Evolutionary conservation across 805 yeast genomes (phyloP).

Genomic region (Yamadazyma ubonensis): DNA sequence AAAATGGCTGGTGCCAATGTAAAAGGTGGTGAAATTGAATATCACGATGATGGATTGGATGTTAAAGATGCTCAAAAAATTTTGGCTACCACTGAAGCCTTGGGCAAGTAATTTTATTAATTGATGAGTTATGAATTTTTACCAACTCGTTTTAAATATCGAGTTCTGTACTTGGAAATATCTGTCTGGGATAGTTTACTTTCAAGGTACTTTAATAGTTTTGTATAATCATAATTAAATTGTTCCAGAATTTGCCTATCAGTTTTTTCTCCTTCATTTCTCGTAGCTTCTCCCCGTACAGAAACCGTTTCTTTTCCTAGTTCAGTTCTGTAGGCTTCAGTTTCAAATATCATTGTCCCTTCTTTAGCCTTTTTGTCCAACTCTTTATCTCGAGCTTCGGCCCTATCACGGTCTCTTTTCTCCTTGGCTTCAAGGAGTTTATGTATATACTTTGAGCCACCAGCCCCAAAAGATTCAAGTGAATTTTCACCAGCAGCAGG

Average conservation of each 20-base stretch:
- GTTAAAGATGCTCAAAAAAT: conserved; percentile 21
- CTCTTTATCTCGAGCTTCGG: conserved; percentile 37
- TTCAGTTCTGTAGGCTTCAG: conserved; percentile 45
- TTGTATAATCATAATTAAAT: conserved; percentile 1
- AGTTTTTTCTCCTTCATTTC: neutral
- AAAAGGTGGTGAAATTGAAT: conserved; percentile 10
- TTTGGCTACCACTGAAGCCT: conserved; percentile 31
- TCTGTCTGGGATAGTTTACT: conserved; percentile 17
- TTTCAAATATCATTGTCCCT: conserved; percentile 44
- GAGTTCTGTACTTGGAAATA: conserved; percentile 13
- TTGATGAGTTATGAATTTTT: neutral
- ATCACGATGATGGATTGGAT: conserved; percentile 10
- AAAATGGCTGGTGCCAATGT: conserved; percentile 31
- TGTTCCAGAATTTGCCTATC: neutral
- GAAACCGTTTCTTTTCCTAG: neutral
- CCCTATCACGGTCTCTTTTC: conserved; percentile 45
- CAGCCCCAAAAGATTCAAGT: no score
- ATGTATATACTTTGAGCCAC: conserved; percentile 34
- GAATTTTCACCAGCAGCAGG: no score
- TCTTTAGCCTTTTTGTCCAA: conserved; percentile 32
- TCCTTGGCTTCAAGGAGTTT: conserved; percentile 44
- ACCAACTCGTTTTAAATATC: conserved; percentile 14
- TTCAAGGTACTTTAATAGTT: conserved; percentile 8
- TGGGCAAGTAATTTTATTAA: neutral
- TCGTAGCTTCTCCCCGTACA: neutral